Conservation (phyloP, 257 asterid species). For the Haberlea rhodopensis region DNA sequence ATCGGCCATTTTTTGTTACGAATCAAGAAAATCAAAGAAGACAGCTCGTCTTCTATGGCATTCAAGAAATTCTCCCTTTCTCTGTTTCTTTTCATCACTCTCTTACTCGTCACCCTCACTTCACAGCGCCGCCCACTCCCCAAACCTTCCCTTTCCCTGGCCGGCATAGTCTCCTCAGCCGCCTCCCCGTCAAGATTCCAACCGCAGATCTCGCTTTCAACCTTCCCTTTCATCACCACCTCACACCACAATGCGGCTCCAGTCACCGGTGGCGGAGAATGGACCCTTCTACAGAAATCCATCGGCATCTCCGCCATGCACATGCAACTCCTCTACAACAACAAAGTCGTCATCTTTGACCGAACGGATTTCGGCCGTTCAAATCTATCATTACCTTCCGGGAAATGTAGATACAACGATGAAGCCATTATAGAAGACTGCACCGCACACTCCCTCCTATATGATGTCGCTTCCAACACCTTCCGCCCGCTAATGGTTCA, state of each 20-base stretch:
- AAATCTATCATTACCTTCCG: constrained; percentile 56
- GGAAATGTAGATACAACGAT: constrained; percentile 51
- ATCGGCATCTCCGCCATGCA: constrained; percentile 92
- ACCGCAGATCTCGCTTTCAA: constrained; percentile 8
- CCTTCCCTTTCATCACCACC: constrained; percentile 16
- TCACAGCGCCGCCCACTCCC: constrained; percentile 23
- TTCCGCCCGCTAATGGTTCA: constrained; percentile 69
- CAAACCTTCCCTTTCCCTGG: constrained; percentile 10
- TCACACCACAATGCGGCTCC: neutral
- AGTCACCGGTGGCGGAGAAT: constrained; percentile 39
- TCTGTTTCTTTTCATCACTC: constrained; percentile 2
- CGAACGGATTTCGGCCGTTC: constrained; percentile 80
- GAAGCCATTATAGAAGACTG: constrained; percentile 48
- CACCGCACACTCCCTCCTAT: constrained; percentile 74
- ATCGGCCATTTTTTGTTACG: neutral
- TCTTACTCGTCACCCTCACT: constrained; percentile 16
- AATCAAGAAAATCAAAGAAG: neutral
- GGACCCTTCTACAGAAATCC: constrained; percentile 48
- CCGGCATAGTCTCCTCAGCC: neutral
- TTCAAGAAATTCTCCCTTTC: neutral
- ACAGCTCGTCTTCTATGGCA: neutral
- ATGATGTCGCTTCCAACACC: constrained; percentile 57
- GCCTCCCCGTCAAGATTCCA: constrained; percentile 22
- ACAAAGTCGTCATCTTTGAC: constrained; percentile 75
- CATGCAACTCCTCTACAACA: constrained; percentile 77